Conservation (phyloP, 768 basidiomycete genomes). For the Mycena vulgaris region DNA sequence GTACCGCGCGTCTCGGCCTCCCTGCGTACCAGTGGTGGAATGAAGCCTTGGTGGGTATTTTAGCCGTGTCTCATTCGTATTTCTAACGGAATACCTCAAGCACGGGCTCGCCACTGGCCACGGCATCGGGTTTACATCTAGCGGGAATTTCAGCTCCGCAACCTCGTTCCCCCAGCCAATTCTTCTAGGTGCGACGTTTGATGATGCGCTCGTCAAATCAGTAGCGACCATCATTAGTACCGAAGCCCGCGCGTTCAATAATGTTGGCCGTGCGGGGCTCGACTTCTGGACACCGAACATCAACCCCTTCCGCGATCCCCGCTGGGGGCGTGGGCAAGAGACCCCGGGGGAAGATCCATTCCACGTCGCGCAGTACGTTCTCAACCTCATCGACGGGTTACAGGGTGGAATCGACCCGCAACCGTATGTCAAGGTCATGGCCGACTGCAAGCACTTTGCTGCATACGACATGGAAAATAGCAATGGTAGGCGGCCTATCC, state of each 20-base stretch:
- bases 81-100: not conserved
- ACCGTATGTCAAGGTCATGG: constrained; percentile 65
- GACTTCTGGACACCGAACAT: constrained; percentile 73
- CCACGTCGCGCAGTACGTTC: constrained; percentile 67
- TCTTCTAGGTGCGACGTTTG: constrained; percentile 67
- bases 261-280: constrained; percentile 64
- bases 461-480: constrained; percentile 68
- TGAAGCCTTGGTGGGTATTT: constrained; percentile 59
- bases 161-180: constrained; percentile 74
- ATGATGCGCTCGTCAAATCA: constrained; percentile 63
- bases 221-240: constrained; percentile 68
- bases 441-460: constrained; percentile 73
- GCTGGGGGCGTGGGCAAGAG: constrained; percentile 75
- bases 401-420: constrained; percentile 70
- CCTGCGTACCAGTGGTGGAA: constrained; percentile 73
- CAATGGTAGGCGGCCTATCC: constrained; percentile 40
- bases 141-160: constrained; percentile 70
- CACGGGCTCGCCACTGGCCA: constrained; percentile 48
- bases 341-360: constrained; percentile 75
- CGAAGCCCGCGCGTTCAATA: constrained; percentile 73
- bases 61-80: constrained; percentile 59
- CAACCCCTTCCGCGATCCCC: constrained; percentile 72
- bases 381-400: constrained; percentile 65
- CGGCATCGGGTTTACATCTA: constrained; percentile 63
- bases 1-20: constrained; percentile 68